Evolutionary conservation across 1,139 yeast genomes (phyloP), one percentile per base, ranked within the genome.

Genomic region (Zhuliangozyma parablackwelliae): DNA sequence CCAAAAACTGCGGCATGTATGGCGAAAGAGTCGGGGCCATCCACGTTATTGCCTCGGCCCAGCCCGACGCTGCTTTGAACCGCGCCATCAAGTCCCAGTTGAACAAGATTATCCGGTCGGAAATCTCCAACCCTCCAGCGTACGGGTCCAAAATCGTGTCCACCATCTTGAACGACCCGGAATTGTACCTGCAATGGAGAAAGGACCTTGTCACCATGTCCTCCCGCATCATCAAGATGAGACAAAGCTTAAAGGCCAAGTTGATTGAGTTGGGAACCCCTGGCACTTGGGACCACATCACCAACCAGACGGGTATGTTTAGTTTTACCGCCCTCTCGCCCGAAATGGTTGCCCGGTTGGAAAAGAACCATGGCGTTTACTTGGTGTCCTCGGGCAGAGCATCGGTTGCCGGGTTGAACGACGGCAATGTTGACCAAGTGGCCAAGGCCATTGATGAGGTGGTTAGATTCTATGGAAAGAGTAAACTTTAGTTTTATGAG

Each of bases 21-120:
- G 98, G 98, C 59, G 97, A 92, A 69, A 84, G 98, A 69, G 90
- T 83, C 33, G 98, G 98, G 46, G 95, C 95, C 13, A 77, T 92
- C 59, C 96, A 88, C 57, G 58, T 87, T 26, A 72, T 87, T 41
- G 57, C 80, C 23, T 74, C 78, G 35, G 59, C 58, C 16, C 9
- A 28, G 4, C 51, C 50, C 3, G 32, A 30, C 13, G 16, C 16
- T 16, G 27, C 37, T 2, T 59, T 72, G 33, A 69, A 68, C 42
- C 59, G 56, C 26, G 86, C 89, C 12, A 65, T 82, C 36, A 55
- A 70, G 44, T 82, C 96, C 10, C 97, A 92, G 63, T 69, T 92
- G 56, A 78, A 83, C 59, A 80, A 78, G 51, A 68, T 87, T 49
- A 80, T 83, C 40, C 77, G 97, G 57, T 79, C 95, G 6, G 89